Percentiles rank a stretch among this genome's conserved stretches.
Conservation (phyloP, 331 rosid genomes). For the Dryas integrifolia region DNA sequence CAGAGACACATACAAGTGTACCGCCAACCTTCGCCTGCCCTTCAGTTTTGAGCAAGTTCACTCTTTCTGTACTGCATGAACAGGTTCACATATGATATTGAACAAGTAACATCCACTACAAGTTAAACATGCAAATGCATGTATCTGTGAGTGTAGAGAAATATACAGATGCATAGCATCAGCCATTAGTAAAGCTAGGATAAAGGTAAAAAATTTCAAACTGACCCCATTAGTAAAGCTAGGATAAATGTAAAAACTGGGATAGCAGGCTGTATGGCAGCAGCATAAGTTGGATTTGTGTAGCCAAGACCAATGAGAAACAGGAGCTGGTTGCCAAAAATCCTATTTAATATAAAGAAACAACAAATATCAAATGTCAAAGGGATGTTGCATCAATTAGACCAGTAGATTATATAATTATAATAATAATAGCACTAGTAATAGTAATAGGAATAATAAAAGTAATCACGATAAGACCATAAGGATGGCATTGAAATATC, state of each 20-base stretch:
- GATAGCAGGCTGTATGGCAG: conserved; percentile 90
- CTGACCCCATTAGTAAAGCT: conserved; percentile 86
- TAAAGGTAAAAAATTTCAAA: conserved; percentile 24
- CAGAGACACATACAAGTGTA: conserved; percentile 71
- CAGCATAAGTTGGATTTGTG: conserved; percentile 95
- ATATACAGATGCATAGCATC: neutral
- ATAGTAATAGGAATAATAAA: neutral
- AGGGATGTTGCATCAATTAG: conserved; percentile 14
- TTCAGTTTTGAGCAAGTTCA: conserved; percentile 62
- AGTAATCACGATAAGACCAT: conserved; percentile 15
- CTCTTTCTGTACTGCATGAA: conserved; percentile 92
- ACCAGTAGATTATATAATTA: neutral
- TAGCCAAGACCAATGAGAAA: conserved; percentile 94
- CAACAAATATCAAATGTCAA: conserved; percentile 26
- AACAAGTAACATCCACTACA: conserved; percentile 23
- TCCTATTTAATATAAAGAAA: conserved; percentile 49
- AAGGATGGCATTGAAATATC: conserved; percentile 3
- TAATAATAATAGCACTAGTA: no score
- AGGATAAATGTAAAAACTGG: conserved; percentile 89
- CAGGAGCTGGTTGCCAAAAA: conserved; percentile 93
- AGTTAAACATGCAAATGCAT: conserved; percentile 8
- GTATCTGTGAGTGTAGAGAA: conserved; percentile 5
- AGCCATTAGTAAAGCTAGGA: conserved; percentile 49
- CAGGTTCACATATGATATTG: conserved; percentile 30
- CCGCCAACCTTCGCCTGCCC: conserved; percentile 90